These are phyloP conservation scores for Aspergillus chevalieri DNA, from an alignment of 2,329 filamentous ascomycete genomes.

Conservation along the genomic window DNA sequence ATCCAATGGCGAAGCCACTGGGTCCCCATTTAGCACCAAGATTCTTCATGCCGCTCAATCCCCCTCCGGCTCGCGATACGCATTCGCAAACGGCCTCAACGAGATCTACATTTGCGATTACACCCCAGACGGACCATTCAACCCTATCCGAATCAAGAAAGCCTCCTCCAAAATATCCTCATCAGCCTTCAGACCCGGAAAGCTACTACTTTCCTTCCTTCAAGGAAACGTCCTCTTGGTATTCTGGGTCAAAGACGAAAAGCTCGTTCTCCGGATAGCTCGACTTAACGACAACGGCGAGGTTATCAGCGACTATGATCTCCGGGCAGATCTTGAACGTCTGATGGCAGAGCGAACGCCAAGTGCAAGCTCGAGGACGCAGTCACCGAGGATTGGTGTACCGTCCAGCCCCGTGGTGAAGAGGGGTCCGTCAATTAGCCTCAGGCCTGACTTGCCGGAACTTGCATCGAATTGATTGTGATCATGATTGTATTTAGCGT, in stretches of 20 bases:
- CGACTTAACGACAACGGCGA: conserved; percentile 18
- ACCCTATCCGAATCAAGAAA: conserved; percentile 25
- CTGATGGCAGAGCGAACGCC: conserved; percentile 13
- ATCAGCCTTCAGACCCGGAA: conserved; percentile 27
- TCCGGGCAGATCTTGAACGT: conserved; percentile 27
- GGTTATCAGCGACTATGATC: conserved; percentile 24
- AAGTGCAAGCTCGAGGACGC: conserved; percentile 6
- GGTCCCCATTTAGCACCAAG: conserved; percentile 24
- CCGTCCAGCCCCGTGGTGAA: conserved; percentile 10
- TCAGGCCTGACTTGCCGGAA: conserved; percentile 13
- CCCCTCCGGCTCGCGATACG: conserved; percentile 24
- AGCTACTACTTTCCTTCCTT: conserved; percentile 24
- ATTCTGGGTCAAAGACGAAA: conserved; percentile 17
- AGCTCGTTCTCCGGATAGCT: conserved; percentile 24
- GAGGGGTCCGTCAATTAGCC: conserved; percentile 6
- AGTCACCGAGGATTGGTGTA: conserved; percentile 10
- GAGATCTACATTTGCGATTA: conserved; percentile 32
- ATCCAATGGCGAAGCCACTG: conserved; percentile 15
- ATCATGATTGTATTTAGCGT: not conserved
- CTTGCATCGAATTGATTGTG: conserved; percentile 6
- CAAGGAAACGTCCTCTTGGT: conserved; percentile 13
- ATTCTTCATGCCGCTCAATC: conserved; percentile 31
- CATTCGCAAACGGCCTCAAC: conserved; percentile 28
- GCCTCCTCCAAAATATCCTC: conserved; percentile 24
- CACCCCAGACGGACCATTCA: conserved; percentile 21